phyloP scores from a whole-genome alignment of 441 rosid species.

The Isatis lusitanica region DNA sequence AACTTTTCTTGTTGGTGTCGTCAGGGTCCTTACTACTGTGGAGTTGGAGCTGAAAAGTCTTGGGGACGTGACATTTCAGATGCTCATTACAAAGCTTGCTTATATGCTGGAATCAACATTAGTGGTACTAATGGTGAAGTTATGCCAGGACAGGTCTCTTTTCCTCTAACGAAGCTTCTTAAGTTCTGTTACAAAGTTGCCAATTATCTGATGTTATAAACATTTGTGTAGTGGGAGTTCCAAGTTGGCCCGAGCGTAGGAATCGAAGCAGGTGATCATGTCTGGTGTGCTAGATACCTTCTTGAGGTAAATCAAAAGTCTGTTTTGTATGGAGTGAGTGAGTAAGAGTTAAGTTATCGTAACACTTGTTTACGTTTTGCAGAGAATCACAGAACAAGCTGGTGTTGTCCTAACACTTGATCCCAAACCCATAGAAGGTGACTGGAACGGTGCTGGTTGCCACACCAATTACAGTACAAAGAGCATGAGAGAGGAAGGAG shows the following conservation, averaged over 20 bases:
- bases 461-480: constrained; percentile 97
- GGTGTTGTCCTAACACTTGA: constrained; percentile 92
- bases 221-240: constrained; percentile 81
- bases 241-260: constrained; percentile 99
- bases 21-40: constrained; percentile 99
- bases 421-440: constrained; percentile 96
- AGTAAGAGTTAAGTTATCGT: constrained; percentile 1
- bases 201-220: not conserved
- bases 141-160: constrained; percentile 95
- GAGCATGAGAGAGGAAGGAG: constrained; percentile 95
- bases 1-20: constrained; percentile 20
- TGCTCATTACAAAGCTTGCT: constrained; percentile 97
- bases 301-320: constrained; percentile 64
- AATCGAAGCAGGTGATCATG: constrained; percentile 91
- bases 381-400: constrained; percentile 98
- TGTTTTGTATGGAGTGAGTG: not conserved
- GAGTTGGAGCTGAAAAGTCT: constrained; percentile 93
- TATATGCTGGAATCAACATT: constrained; percentile 91
- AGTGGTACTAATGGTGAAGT: constrained; percentile 98
- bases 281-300: constrained; percentile 93
- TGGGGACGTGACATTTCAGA: constrained; percentile 96
- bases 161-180: constrained; percentile 2
- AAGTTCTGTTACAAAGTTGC: not conserved
- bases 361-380: constrained; percentile 34
- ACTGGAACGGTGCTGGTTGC: constrained; percentile 99